Evolutionary conservation across 2,329 filamentous ascomycete genomes (phyloP), one percentile per base, ranked within the genome.

Genomic region (Pseudogymnoascus sp.): DNA sequence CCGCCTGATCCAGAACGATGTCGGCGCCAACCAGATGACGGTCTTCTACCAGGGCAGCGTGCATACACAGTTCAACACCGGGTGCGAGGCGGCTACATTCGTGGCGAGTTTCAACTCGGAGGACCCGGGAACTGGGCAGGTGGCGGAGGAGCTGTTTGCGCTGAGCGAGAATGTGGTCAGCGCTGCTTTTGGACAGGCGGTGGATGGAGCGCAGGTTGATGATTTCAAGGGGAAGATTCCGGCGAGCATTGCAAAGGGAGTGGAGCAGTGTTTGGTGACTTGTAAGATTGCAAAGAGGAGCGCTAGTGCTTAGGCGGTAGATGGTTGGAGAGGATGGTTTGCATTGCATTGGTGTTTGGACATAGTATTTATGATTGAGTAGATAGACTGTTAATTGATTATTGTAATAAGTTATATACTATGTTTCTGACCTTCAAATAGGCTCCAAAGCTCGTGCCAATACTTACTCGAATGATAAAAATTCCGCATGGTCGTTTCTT

Each of bases 31-130:
- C 72, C 77, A 81, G 73, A 80, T 83, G 74, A 82, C 80, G 2
- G 78, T 81, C 60, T 84, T 85, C 74, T 82, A 80, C 68, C 79
- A 80, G 71, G 83, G 83, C 25, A 77, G 78, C 5, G 71, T 84
- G 21, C 84, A 86, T 73, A 81, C 79, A 6, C 80, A 84, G 70
- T 83, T 78, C 73, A 86, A 85, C 75, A 81, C 82, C 1, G 75
- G 79, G 67, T 85, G 83, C 73, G 75, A 78, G 48, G 73, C 78
- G 37, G 80, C 79, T 63, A 75, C 78, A 19, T 83, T 83, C 68
- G 75, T 83, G 31, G 81, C 82, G 6, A 73, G 76, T 36, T 83
- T 83, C 68, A 76, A 76, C 51, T 71, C 71, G 51, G 81, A 84
- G 70, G 82, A 84, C 71, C 80, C 80, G 31, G 82, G 82, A 48